phyloP scores from a whole-genome alignment of 2,329 filamentous ascomycete genomes.

The Xylaria sp. region DNA sequence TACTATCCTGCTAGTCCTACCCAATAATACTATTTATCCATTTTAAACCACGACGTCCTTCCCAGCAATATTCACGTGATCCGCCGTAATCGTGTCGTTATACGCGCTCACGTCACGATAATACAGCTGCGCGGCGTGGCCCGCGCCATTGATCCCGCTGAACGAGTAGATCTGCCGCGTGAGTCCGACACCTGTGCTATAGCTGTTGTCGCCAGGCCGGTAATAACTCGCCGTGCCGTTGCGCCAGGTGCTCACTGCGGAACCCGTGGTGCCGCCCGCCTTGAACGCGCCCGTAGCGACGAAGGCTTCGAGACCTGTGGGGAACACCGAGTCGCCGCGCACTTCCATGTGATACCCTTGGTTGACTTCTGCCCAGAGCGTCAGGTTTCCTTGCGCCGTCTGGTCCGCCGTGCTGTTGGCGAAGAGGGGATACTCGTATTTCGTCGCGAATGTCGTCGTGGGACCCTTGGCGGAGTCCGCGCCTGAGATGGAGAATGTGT shows the following conservation, averaged over 20 bases:
- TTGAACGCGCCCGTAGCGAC: conserved; percentile 47
- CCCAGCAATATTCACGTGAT: conserved; percentile 25
- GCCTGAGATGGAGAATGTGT: conserved; percentile 56
- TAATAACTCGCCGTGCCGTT: conserved; percentile 69
- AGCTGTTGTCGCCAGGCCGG: conserved; percentile 57
- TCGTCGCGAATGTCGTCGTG: conserved; percentile 49
- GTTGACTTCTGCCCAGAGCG: conserved; percentile 56
- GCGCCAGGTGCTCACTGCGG: conserved; percentile 61
- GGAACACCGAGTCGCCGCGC: conserved; percentile 59
- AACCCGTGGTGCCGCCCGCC: conserved; percentile 35
- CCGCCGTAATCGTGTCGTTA: conserved; percentile 46
- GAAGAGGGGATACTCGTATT: conserved; percentile 70
- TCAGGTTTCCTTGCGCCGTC: conserved; percentile 57
- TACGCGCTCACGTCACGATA: conserved; percentile 60
- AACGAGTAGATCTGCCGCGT: conserved; percentile 69
- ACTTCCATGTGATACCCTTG: conserved; percentile 57
- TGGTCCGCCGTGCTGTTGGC: conserved; percentile 64
- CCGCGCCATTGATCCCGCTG: conserved; percentile 54
- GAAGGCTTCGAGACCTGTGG: conserved; percentile 71
- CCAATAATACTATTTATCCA: neutral
- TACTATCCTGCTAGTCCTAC: conserved; percentile 15
- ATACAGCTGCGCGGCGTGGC: conserved; percentile 61
- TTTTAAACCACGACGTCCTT: neutral
- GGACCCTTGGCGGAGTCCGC: conserved; percentile 53
- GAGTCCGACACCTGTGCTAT: conserved; percentile 63